Percentiles rank a stretch among this genome's conserved stretches.
Evolutionary conservation across 176 grass and related monocot species (phyloP).

Genomic region (Carex littledalei): DNA sequence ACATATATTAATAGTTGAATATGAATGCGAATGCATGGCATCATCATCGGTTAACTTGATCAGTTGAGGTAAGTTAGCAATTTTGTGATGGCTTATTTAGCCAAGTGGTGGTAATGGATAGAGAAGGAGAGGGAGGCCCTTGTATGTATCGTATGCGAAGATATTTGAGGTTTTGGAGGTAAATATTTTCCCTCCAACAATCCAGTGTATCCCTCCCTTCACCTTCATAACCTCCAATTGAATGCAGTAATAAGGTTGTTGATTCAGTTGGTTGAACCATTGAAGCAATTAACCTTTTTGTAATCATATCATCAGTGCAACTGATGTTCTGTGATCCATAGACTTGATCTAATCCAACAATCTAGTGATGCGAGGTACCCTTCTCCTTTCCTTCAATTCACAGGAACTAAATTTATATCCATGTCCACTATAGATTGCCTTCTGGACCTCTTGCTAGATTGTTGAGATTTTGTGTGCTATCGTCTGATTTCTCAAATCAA

Average conservation of each 20-base stretch:
- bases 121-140: neutral
- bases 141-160: neutral
- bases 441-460: neutral
- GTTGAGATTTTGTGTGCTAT: slow-evolving; percentile 1
- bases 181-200: neutral
- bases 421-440: neutral
- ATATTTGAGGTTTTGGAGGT: no score
- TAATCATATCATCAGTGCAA: neutral
- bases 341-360: slow-evolving; percentile 5
- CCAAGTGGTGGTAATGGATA: neutral
- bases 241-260: neutral
- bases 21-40: neutral
- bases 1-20: neutral
- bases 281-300: neutral
- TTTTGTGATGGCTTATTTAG: neutral
- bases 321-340: neutral
- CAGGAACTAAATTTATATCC: neutral
- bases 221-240: neutral
- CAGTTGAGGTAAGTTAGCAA: slow-evolving; percentile 12
- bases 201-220: neutral
- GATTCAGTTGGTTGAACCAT: neutral
- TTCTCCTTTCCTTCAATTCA: neutral
- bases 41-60: neutral
- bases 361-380: neutral
- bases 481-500: neutral